Evolutionary conservation across 139 green algal species (phyloP), one percentile per base, ranked within the genome.

Genomic region (Chlorella ohadii): DNA sequence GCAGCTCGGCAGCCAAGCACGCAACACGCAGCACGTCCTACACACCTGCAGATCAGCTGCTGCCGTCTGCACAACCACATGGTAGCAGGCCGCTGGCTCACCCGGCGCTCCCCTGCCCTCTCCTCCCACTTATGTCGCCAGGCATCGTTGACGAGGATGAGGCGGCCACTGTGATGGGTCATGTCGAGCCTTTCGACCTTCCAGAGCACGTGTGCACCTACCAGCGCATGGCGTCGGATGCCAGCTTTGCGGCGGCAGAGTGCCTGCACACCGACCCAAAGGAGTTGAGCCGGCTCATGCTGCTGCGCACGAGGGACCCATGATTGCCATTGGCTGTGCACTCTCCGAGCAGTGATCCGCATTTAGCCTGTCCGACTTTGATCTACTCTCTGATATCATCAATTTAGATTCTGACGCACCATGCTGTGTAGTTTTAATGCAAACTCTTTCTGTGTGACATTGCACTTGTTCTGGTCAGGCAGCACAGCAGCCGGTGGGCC

Each of bases 231-330:
- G 77, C 77, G 16, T 16, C 36, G 1, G 59, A 23, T 0, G 77
- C 77, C 3, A 61, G 77, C 59, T 82, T 82, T 44, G 38, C 36
- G 20, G 61, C 33, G 38, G 59, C 61, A 7, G 22, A 70, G 0
- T 81, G 75, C 56, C n/a, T 71, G 12, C 23, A 34, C 15, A 81
- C 75, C 12, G 75, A 81, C 75, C 56, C 34, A 34, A 71, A 81
- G 56, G 28, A 65, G 56, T 81, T 81, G 36, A 38, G 75, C 6
- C 57, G 75, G 23, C 25, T 70, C 33, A 7, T 81, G 75, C 57
- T 81, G 75, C 75, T 81, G 75, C 57, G 57, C 33, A 71, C 51
- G 12, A 20, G 15, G 11, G 51, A 2, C 12, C 51, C 19, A 13
- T 59, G 51, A 59, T 2, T 22, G 51, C 12, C 51, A 59, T 59